A percentile compares a stretch with the other conserved stretches of the same genome.
Conservation (phyloP, 2,329 filamentous ascomycete species). For the Xylariaceae sp. region DNA sequence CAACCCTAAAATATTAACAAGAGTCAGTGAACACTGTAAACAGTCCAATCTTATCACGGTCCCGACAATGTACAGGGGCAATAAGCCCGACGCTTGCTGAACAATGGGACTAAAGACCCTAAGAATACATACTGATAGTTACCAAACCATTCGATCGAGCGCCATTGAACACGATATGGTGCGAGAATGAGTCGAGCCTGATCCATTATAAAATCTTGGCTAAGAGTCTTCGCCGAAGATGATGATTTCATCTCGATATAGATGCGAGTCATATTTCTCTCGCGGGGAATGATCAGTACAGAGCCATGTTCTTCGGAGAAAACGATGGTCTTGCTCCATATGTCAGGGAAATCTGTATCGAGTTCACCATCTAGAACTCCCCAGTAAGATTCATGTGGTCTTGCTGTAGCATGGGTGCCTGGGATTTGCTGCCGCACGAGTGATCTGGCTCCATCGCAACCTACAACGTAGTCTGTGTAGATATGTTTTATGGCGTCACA, state of each 20-base stretch:
- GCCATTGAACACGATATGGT: conserved; percentile 64
- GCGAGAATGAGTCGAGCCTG: conserved; percentile 67
- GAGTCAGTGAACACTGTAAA: background rate
- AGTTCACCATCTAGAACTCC: conserved; percentile 75
- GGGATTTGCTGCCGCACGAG: conserved; percentile 71
- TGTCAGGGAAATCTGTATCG: conserved; percentile 75
- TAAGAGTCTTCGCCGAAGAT: conserved; percentile 49
- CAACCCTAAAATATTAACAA: conserved; percentile 49
- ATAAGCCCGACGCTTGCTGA: background rate
- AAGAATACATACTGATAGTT: conserved; percentile 58
- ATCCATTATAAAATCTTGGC: conserved; percentile 74
- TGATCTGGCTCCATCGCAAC: conserved; percentile 76
- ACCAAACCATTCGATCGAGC: conserved; percentile 73
- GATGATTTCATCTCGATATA: conserved; percentile 63
- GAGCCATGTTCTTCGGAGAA: conserved; percentile 72
- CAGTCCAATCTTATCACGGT: background rate
- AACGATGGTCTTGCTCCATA: conserved; percentile 76
- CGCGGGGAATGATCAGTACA: conserved; percentile 75
- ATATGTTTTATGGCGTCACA: conserved; percentile 50
- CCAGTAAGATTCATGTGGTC: conserved; percentile 57
- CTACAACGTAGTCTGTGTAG: conserved; percentile 66
- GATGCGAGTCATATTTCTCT: conserved; percentile 73
- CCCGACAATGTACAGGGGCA: no score
- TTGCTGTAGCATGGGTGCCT: conserved; percentile 46
- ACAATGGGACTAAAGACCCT: background rate